Conservation (phyloP, 495 filamentous ascomycete species). For the Thermothielavioides terrestris region DNA sequence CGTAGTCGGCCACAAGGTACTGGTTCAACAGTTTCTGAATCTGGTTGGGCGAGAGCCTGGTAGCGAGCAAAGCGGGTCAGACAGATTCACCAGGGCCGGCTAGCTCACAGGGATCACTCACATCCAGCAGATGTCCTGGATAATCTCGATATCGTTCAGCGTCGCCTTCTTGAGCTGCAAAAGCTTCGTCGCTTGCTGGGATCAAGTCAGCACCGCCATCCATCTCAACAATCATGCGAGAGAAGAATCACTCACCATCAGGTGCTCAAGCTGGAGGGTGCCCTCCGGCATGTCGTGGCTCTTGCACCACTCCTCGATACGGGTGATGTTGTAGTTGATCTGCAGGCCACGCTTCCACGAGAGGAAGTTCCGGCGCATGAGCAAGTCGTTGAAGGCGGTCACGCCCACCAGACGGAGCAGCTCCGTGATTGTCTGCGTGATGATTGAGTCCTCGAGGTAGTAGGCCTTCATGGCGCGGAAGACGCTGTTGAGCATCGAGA, state of each 20-base stretch:
- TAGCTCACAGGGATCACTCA: conserved; percentile 38
- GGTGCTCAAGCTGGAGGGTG: conserved; percentile 92
- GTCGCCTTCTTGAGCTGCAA: conserved; percentile 99
- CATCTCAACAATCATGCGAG: background rate
- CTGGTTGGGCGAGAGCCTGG: conserved; percentile 91
- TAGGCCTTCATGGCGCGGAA: conserved; percentile 98
- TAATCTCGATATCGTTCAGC: conserved; percentile 98
- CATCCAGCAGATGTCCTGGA: conserved; percentile 99
- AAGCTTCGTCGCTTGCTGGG: conserved; percentile 93
- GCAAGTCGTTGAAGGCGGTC: conserved; percentile 96
- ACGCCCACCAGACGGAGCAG: conserved; percentile 90
- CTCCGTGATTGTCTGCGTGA: conserved; percentile 91
- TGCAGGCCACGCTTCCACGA: conserved; percentile 99
- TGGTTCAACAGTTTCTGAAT: conserved; percentile 99
- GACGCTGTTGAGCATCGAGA: conserved; percentile 92
- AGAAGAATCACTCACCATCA: conserved; percentile 61
- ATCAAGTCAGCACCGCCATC: conserved; percentile 20
- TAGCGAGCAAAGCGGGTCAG: too few relatives aligned
- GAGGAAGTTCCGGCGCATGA: conserved; percentile 97
- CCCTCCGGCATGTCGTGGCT: conserved; percentile 99
- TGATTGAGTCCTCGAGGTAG: conserved; percentile 90
- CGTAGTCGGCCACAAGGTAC: conserved; percentile 97
- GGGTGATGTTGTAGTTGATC: conserved; percentile 99
- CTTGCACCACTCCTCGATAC: conserved; percentile 99
- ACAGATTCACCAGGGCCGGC: too few relatives aligned